Evolutionary conservation across 495 filamentous ascomycete species (phyloP), one percentile per base, ranked within the genome.

Genomic region (Aspergillus indologenus): DNA sequence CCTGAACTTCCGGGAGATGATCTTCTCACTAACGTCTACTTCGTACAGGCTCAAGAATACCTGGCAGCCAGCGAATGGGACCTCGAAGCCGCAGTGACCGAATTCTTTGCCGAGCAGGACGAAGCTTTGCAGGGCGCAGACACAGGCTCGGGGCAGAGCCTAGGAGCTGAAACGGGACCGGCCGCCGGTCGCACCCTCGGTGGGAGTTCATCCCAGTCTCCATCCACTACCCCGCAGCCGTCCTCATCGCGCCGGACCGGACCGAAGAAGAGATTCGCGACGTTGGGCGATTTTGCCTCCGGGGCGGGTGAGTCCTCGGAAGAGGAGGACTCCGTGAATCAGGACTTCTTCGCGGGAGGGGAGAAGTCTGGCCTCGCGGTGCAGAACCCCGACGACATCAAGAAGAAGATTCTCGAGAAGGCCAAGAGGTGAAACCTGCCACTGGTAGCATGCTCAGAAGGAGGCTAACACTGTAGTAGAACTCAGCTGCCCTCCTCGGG

Each of bases 311-410:
- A 89, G 51, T 81, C 81, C 5, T 81, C 86, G 24, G 82, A 85
- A 18, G 82, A 86, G 5, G 83, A 86, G 31, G 82, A 83, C 5
- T 75, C 85, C 22, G 78, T 80, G 34, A 84, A 87, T 7, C 84
- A 90, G 56, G 90, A 97, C 69, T 81, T 96, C 50, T 98, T 95
- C 70, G 89, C 94, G 8, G 94, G 94, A 53, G 94, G 94, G 47
- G 94, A 96, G 78, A 98, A 98, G 75, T 96, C 92, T 21, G 95
- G 92, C 6, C 75, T 98, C 26, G 95, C 94, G 3, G 92, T 98
- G 54, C 90, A 97, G 69, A 92, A 98, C 68, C 94, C 94, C 0
- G 78, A 83, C 53, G 89, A 88, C 58, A 75, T 87, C 17, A 83
- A 84, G 65, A 84, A 83, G 68, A 85, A 94, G 69, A 90, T 98